phyloP scores from a whole-genome alignment of 352 stramenopile genomes.

The Globisporangium orthogonon region DNA sequence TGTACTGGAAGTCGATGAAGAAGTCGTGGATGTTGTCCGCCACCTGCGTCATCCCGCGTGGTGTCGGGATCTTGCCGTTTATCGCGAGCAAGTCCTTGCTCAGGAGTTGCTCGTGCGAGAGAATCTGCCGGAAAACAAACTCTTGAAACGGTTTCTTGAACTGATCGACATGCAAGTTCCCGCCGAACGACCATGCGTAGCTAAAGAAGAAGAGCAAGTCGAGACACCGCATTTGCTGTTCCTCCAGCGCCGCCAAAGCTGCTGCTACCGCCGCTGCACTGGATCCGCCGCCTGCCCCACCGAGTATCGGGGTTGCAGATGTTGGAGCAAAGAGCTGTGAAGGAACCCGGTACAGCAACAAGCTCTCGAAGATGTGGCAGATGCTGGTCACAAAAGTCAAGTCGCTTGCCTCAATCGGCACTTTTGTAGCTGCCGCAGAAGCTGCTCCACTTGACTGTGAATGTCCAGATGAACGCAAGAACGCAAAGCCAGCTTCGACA shows the following conservation, averaged over 20 bases:
- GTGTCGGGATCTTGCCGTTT: constrained; percentile 43
- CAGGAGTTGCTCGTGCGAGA: constrained; percentile 40
- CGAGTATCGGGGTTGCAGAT: constrained; percentile 7
- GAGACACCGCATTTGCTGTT: constrained; percentile 43
- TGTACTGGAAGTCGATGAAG: constrained; percentile 53
- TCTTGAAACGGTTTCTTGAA: constrained; percentile 38
- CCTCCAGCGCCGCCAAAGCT: constrained; percentile 24
- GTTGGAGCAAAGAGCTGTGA: constrained; percentile 28
- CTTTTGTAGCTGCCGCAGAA: constrained; percentile 1
- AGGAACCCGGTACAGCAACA: constrained; percentile 32
- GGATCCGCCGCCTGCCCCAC: background rate
- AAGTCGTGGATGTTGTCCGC: constrained; percentile 61
- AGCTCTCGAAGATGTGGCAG: constrained; percentile 54
- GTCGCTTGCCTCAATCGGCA: constrained; percentile 44
- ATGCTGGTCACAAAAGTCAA: constrained; percentile 41
- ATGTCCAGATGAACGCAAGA: constrained; percentile 23
- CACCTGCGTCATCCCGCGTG: constrained; percentile 30
- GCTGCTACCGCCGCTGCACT: constrained; percentile 17
- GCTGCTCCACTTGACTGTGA: background rate
- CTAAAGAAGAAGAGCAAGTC: constrained; percentile 68
- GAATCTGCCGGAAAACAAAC: constrained; percentile 37
- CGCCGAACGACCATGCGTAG: constrained; percentile 68
- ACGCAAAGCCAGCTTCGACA: constrained; percentile 41
- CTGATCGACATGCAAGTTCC: constrained; percentile 41
- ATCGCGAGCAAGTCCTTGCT: constrained; percentile 42